Base-by-base conservation (phyloP, 768 basidiomycete genomes). In the Suillus luteus region DNA sequence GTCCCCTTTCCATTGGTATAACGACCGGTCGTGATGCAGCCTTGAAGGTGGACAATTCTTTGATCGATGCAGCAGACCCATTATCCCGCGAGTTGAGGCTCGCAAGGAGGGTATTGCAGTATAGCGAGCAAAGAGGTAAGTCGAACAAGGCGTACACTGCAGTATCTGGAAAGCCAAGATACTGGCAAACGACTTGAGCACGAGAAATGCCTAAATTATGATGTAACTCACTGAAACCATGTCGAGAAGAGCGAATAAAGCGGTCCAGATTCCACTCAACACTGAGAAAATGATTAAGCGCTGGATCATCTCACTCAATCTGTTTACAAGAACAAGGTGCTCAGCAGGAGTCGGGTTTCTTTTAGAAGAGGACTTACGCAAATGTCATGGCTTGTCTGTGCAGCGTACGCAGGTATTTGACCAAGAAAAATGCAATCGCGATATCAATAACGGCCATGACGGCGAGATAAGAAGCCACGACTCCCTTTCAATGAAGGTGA, bases 31-130 rank as follows among this genome's bases (percentile, higher is more conserved):
- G 38, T 15, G 57, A 27, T 11, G 40, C 27, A 31, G 40, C 57
- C 24, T 19, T 58, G 57, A 58, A 58, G 17, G 57, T 58, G 17
- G 57, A 31, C 24, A 58, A 7, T 31, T 41, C 24, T 12, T 2
- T 58, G 24, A 58, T 19, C 57, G 57, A 58, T 31, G 10, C 17
- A 17, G 8, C 40, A 19, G 10, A 27, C 27, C 40, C 40, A 7
- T 38, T 19, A 27, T 59, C 40, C 11, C 76, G 68, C 7, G 75
- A 69, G 49, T 77, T 77, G 60, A 77, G 55, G 60, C 71, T 78
- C 17, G 68, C 69, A 58, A 77, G 71, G 22, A 78, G 65, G 19
- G 73, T 74, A 54, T 72, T 77, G 55, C 76, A 71, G 51, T 79
- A 78, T 17, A 76, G 65, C 37, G 73, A 68, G 54, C 75, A 73